Evolutionary conservation across 768 basidiomycete genomes (phyloP).

Genomic region (Coprinellus aureogranulatus): DNA sequence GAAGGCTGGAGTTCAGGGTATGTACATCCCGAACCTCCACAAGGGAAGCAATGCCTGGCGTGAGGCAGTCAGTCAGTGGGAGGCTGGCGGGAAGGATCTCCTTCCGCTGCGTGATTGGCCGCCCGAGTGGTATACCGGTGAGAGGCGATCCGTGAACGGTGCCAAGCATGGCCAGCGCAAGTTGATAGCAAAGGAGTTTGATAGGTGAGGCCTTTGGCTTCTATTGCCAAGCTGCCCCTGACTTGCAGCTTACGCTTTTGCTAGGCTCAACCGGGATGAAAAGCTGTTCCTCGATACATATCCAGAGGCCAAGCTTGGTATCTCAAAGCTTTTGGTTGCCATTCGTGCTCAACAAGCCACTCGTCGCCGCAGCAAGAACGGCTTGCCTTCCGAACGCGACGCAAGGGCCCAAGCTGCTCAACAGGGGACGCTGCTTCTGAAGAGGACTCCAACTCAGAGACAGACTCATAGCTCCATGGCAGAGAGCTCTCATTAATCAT

Average conservation of each 20-base stretch:
- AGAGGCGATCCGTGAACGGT: slow-evolving; percentile 15
- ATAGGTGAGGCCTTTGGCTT: slow-evolving; percentile 16
- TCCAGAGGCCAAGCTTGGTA: slow-evolving; percentile 12
- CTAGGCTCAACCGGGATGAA: slow-evolving; percentile 14
- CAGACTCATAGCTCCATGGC: too few relatives aligned
- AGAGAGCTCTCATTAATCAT: too few relatives aligned
- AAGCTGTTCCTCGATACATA: slow-evolving; percentile 10
- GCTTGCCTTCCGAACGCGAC: not conserved
- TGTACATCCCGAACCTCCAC: slow-evolving; percentile 19
- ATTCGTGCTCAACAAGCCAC: not conserved
- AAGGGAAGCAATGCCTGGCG: slow-evolving; percentile 20
- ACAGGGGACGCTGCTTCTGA: too few relatives aligned
- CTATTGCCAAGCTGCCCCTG: not conserved
- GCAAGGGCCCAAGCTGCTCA: too few relatives aligned
- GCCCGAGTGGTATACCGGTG: slow-evolving; percentile 20
- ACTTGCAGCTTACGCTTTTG: not conserved
- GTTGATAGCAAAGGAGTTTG: slow-evolving; percentile 21
- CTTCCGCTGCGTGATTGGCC: slow-evolving; percentile 30
- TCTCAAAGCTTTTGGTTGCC: not conserved
- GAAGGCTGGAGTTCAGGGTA: too few relatives aligned
- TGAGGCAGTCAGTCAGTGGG: slow-evolving; percentile 26
- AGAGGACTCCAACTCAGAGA: too few relatives aligned
- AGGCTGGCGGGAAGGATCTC: slow-evolving; percentile 18
- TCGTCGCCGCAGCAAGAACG: not conserved
- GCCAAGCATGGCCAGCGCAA: slow-evolving; percentile 18